Conservation (phyloP, 208 protist species). For the Leishmania arabica region DNA sequence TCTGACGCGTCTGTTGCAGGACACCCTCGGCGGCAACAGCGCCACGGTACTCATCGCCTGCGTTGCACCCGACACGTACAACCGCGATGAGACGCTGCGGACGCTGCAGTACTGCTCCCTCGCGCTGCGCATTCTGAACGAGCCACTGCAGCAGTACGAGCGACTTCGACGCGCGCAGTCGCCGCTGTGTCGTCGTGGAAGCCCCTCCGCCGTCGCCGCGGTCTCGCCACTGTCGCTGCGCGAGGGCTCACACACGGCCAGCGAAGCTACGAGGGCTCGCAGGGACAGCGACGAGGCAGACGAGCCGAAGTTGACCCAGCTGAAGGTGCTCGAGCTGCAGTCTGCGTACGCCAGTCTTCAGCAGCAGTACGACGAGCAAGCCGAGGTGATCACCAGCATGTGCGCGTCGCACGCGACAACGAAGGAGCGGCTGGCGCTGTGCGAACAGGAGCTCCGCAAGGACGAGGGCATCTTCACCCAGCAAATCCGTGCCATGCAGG, state of each 20-base stretch:
- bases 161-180: slow-evolving; percentile 33
- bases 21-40: slow-evolving; percentile 89
- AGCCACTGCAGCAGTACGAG: slow-evolving; percentile 53
- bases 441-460: slow-evolving; percentile 66
- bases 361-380: slow-evolving; percentile 33
- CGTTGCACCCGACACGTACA: slow-evolving; percentile 69
- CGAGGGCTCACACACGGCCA: background rate
- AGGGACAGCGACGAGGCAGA: slow-evolving; percentile 3
- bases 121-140: slow-evolving; percentile 90
- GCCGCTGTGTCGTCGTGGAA: background rate
- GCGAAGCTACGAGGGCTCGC: background rate
- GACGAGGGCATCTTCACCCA: slow-evolving; percentile 77
- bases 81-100: slow-evolving; percentile 86
- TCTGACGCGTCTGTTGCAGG: slow-evolving; percentile 90
- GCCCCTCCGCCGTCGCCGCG: background rate
- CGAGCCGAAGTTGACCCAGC: background rate
- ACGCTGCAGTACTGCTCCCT: slow-evolving; percentile 94
- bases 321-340: background rate
- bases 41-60: slow-evolving; percentile 89
- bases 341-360: slow-evolving; percentile 20
- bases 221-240: slow-evolving; percentile 12
- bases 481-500: slow-evolving; percentile 64
- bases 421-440: slow-evolving; percentile 52
- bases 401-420: slow-evolving; percentile 18
- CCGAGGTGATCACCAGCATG: slow-evolving; percentile 18